Percentiles rank a stretch among this genome's conserved stretches.
These are phyloP conservation scores for Pseudocercospora crystallina DNA, from an alignment of 2,329 filamentous ascomycete genomes.

Conservation along the genomic window DNA sequence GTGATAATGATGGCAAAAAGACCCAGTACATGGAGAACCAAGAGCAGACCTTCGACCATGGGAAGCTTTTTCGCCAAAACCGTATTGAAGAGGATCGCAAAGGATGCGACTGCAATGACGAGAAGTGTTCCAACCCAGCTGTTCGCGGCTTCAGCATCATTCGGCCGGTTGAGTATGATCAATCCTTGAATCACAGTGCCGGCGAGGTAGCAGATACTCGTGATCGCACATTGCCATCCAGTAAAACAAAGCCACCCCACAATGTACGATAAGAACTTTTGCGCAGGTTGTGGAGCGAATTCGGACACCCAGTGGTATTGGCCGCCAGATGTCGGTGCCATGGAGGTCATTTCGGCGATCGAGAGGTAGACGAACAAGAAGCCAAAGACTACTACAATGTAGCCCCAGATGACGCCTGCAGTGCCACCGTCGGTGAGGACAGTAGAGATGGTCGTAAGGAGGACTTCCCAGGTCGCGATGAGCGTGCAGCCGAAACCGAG, in stretches of 20 bases:
- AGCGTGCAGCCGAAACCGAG: constrained; percentile 14
- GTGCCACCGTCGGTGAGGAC: constrained; percentile 11
- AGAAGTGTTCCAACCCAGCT: constrained; percentile 51
- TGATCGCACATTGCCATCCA: constrained; percentile 16
- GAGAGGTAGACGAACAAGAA: constrained; percentile 7
- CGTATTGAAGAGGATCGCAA: constrained; percentile 46
- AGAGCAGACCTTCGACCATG: constrained; percentile 49
- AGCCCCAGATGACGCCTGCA: constrained; percentile 8
- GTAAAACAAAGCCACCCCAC: constrained; percentile 17
- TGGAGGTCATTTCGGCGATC: constrained; percentile 7
- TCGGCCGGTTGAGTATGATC: constrained; percentile 18
- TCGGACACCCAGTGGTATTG: not conserved
- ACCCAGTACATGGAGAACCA: constrained; percentile 53
- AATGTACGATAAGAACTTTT: constrained; percentile 13
- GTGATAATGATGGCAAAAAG: constrained; percentile 55
- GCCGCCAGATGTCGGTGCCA: constrained; percentile 1
- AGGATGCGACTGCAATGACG: constrained; percentile 44
- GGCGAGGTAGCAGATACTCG: constrained; percentile 7
- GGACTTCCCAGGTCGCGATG: constrained; percentile 10
- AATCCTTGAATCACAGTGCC: constrained; percentile 12
- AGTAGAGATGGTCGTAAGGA: constrained; percentile 5
- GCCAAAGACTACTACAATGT: constrained; percentile 3
- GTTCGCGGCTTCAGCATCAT: constrained; percentile 2
- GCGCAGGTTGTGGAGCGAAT: constrained; percentile 5
- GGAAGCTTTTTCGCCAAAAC: constrained; percentile 46